Percentiles rank a stretch among this genome's conserved stretches.
phyloP scores from a whole-genome alignment of 1,284 basidiomycete species.

The Testicularia cyperi region DNA sequence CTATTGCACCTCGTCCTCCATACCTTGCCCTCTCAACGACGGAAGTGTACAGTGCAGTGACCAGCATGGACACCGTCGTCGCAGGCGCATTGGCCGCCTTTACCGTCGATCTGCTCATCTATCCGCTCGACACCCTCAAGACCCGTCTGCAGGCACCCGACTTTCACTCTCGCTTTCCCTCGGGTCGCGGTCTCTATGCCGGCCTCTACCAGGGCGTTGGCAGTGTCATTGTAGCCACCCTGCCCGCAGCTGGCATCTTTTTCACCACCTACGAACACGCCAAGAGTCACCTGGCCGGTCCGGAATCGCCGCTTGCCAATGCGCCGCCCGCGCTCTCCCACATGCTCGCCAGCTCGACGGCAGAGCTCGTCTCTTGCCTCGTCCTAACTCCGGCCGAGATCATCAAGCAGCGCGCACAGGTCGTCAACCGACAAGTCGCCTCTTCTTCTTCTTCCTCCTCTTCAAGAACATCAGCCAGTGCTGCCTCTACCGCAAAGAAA shows the following conservation, averaged over 20 bases:
- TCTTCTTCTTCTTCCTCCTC: slow-evolving; percentile 1
- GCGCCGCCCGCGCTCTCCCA: slow-evolving; percentile 34
- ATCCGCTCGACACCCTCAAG: slow-evolving; percentile 94
- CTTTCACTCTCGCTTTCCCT: slow-evolving; percentile 69
- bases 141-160: slow-evolving; percentile 87
- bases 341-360: slow-evolving; percentile 36
- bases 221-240: slow-evolving; percentile 93
- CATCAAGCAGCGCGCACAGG: slow-evolving; percentile 51
- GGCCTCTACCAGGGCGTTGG: slow-evolving; percentile 93
- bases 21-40: too few species aligned
- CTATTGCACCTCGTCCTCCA: background rate
- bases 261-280: slow-evolving; percentile 48
- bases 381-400: slow-evolving; percentile 52
- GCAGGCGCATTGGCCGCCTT: slow-evolving; percentile 54
- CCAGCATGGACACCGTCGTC: slow-evolving; percentile 33
- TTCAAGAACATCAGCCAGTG: slow-evolving; percentile 11
- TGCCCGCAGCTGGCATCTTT: slow-evolving; percentile 69
- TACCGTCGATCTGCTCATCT: slow-evolving; percentile 79
- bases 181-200: slow-evolving; percentile 77
- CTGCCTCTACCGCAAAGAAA: slow-evolving; percentile 23
- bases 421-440: slow-evolving; percentile 32
- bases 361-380: slow-evolving; percentile 48
- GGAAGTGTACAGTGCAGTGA: too few species aligned
- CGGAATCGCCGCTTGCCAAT: slow-evolving; percentile 23
- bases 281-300: slow-evolving; percentile 35